These are phyloP conservation scores for Mycena galopus DNA, from an alignment of 768 basidiomycete genomes.

Conservation along the genomic window DNA sequence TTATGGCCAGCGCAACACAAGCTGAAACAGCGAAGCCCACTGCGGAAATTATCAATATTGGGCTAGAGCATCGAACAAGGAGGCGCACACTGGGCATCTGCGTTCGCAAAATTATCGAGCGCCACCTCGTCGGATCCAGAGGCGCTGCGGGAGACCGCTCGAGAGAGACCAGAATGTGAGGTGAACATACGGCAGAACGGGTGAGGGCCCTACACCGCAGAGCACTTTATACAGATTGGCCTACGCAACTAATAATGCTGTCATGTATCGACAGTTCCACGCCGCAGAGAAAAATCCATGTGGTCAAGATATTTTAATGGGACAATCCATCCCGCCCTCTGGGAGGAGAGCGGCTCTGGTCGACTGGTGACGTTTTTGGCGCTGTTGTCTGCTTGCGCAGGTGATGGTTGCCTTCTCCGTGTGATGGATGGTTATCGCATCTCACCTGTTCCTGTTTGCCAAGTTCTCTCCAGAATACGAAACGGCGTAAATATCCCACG, in stretches of 20 bases:
- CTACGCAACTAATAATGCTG: slow-evolving; percentile 4
- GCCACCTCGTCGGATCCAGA: neutral
- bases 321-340: neutral
- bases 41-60: neutral
- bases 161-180: neutral
- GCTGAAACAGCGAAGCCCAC: slow-evolving; percentile 20
- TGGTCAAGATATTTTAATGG: neutral
- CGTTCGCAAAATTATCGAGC: neutral
- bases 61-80: neutral
- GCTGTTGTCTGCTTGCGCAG: slow-evolving; percentile 5
- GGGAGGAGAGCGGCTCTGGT: neutral
- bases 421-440: slow-evolving; percentile 8
- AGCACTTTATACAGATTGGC: neutral
- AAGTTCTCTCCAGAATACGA: neutral
- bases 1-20: slow-evolving; percentile 20
- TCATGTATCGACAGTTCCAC: slow-evolving; percentile 1
- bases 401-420: slow-evolving; percentile 17
- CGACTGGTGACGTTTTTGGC: neutral
- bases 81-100: neutral
- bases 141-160: neutral
- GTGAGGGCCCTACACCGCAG: neutral
- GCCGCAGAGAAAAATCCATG: neutral
- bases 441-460: neutral
- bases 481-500: neutral
- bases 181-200: neutral